Evolutionary conservation across 1,284 basidiomycete genomes (phyloP).

Genomic region (Sparassis latifolia): DNA sequence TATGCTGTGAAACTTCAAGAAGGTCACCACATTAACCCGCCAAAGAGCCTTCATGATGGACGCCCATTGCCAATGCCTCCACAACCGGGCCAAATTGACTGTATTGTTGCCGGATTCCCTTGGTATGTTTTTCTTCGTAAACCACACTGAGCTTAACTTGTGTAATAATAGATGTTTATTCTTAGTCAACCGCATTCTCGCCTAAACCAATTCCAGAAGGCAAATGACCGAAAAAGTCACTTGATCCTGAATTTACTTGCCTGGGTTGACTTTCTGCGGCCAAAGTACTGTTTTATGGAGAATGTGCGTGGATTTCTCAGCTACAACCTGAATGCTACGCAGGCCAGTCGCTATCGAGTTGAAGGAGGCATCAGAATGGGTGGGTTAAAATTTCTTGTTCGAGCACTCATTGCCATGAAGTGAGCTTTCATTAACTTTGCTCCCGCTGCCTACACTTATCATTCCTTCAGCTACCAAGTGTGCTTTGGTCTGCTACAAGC

Average conservation of each 20-base stretch:
- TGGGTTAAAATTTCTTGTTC: constrained; percentile 57
- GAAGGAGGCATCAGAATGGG: constrained; percentile 61
- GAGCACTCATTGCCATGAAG: constrained; percentile 56
- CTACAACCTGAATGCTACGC: constrained; percentile 46
- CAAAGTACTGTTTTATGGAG: constrained; percentile 61
- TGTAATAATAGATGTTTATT: constrained; percentile 2
- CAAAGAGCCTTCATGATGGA: constrained; percentile 27
- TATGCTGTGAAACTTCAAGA: constrained; percentile 44
- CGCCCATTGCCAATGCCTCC: constrained; percentile 37
- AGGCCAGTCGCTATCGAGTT: constrained; percentile 40
- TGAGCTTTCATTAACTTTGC: constrained; percentile 22
- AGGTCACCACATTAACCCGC: constrained; percentile 31
- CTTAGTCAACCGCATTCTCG: constrained; percentile 33
- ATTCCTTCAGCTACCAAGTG: constrained; percentile 54
- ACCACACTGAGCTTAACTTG: not conserved
- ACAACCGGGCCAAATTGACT: constrained; percentile 46
- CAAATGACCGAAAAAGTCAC: constrained; percentile 36
- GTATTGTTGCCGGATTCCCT: constrained; percentile 64
- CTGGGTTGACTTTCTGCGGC: constrained; percentile 54
- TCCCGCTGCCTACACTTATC: not conserved
- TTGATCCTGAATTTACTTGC: constrained; percentile 53
- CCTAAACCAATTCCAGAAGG: constrained; percentile 32
- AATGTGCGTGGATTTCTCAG: constrained; percentile 67
- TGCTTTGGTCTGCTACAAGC: constrained; percentile 60
- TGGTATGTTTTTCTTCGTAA: constrained; percentile 43